Base-by-base conservation (phyloP, 192 early-diverging fungal genomes). In the Oehlia diaphana region DNA sequence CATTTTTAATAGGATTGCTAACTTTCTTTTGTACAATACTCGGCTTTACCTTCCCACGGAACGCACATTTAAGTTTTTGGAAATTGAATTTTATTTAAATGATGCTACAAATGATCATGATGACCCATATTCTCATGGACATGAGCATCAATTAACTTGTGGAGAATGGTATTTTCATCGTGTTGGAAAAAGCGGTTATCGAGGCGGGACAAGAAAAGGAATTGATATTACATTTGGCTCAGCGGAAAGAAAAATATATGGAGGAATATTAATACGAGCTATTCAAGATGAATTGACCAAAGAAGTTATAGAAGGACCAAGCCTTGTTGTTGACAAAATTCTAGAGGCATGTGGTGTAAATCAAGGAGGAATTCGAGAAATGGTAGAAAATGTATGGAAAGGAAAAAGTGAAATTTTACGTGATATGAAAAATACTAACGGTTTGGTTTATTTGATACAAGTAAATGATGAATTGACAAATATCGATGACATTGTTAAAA, bases 61-160 rank as follows among this genome's bases (percentile, higher is more conserved):
- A 53, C 65, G 79, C 62, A 67, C 58, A 68, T 83, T 76, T 66
- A 69, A 66, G 39, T 35, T 83, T 33, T 58, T 83, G 44, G 82
- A 83, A 64, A 72, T 83, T 47, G 82, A 83, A 72, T 83, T 83
- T 68, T 83, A 83, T 80, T 78, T 83, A 31, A 76, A 77, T 61
- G 82, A 80, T 63, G 62, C 42, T 37, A 72, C 49, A 44, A 61
- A 58, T 16, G 19, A 71, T 58, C 82, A 83, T 64, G 53, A 26
- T 70, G 82, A 83, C 50, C 74, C 79, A 10, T 83, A 71, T 73
- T 66, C 79, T 49, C 82, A 83, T 67, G 58, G 79, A 8, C 74
- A 83, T 72, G 72, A 77, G 31, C 73, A 83, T 28, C 82, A 83
- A 77, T 66, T 62, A 42, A 83, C 69, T 6, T 67, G 67, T 44